Evolutionary conservation across 2,329 filamentous ascomycete species (phyloP).

Genomic region (Hyphodiscus sp.): DNA sequence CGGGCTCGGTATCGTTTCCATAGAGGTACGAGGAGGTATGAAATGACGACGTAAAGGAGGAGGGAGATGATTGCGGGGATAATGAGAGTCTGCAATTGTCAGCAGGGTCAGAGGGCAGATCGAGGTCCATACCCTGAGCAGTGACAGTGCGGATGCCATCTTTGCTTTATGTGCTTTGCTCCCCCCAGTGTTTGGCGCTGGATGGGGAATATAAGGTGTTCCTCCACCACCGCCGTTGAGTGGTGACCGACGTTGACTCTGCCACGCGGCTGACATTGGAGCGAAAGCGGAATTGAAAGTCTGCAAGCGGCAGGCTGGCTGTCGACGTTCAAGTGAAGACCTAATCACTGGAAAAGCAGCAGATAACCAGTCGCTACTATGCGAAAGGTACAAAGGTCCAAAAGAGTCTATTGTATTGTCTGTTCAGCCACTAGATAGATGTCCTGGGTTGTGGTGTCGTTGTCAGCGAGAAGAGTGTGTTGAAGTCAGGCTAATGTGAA

Average conservation of each 20-base stretch:
- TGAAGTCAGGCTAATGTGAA: background rate
- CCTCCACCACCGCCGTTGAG: constrained; percentile 6
- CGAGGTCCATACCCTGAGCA: constrained; percentile 24
- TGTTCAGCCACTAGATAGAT: background rate
- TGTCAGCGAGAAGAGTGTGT: background rate
- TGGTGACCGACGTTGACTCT: constrained; percentile 5
- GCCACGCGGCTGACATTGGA: background rate
- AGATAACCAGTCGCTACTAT: background rate
- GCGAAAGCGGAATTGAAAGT: background rate
- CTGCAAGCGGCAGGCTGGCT: background rate
- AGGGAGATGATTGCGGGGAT: constrained; percentile 67
- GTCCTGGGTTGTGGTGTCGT: background rate
- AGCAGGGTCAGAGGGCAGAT: constrained; percentile 1
- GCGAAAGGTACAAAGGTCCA: background rate
- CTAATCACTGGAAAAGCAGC: background rate
- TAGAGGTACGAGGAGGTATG: constrained; percentile 59
- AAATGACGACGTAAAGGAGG: constrained; percentile 58
- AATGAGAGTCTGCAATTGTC: constrained; percentile 52
- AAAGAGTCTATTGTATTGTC: background rate
- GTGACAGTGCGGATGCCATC: constrained; percentile 24
- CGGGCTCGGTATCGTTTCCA: constrained; percentile 65
- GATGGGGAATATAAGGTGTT: constrained; percentile 25
- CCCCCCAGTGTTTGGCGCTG: constrained; percentile 24
- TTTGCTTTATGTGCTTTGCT: constrained; percentile 25
- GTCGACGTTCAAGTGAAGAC: background rate